Conservation (phyloP, 2,329 filamentous ascomycete genomes). For the Beauveria scarabaeidicola region DNA sequence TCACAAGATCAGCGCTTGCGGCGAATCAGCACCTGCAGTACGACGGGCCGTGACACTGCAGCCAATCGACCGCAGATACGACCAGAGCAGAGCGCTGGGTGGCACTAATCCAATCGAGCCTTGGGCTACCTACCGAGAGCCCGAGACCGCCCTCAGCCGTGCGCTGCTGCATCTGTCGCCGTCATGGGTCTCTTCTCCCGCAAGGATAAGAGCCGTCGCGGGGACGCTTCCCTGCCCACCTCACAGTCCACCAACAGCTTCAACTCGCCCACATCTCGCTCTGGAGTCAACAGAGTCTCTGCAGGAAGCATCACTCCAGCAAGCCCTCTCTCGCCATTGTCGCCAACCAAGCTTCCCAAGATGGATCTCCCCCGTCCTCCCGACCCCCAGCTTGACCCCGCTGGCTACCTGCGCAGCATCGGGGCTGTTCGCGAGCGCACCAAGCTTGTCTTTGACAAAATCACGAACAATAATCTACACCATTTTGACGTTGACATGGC, state of each 20-base stretch:
- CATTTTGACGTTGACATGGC: conserved; percentile 85
- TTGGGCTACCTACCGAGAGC: not conserved
- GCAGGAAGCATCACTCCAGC: conserved; percentile 38
- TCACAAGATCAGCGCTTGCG: conserved; percentile 8
- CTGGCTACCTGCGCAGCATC: conserved; percentile 83
- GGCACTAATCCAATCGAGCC: not conserved
- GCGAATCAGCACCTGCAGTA: conserved; percentile 10
- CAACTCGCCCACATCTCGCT: conserved; percentile 41
- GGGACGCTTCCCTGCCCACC: conserved; percentile 32
- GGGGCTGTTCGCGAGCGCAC: conserved; percentile 77
- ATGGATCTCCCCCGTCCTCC: conserved; percentile 76
- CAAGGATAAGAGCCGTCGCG: conserved; percentile 41
- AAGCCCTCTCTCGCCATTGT: conserved; percentile 44
- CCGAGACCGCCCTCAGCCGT: not conserved
- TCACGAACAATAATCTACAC: conserved; percentile 64
- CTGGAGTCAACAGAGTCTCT: conserved; percentile 41
- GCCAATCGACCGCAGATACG: conserved; percentile 5
- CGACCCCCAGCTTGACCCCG: conserved; percentile 80
- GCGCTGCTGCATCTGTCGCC: conserved; percentile 10
- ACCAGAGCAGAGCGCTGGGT: not conserved
- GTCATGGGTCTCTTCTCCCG: conserved; percentile 50
- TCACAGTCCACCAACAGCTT: conserved; percentile 43
- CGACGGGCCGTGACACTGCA: conserved; percentile 6
- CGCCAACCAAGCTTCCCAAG: conserved; percentile 54
- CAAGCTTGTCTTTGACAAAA: conserved; percentile 65